phyloP scores from a whole-genome alignment of 2,329 filamentous ascomycete genomes.

The Pseudocercospora macadamiae region DNA sequence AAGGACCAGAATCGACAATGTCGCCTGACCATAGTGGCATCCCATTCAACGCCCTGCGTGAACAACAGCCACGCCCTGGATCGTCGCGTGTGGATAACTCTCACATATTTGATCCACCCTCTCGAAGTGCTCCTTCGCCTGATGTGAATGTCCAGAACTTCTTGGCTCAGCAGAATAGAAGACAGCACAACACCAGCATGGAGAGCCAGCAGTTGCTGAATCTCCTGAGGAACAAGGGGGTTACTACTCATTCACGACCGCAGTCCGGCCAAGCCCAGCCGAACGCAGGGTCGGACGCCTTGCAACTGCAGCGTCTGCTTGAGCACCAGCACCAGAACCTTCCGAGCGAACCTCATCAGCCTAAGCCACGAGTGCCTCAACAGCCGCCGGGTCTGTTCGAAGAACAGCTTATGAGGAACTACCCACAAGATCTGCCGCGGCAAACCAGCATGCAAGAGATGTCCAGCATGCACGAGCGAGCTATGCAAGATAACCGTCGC shows the following conservation, averaged over 20 bases:
- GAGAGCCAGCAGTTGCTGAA: conserved; percentile 86
- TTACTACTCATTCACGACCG: conserved; percentile 37
- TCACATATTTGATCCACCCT: conserved; percentile 33
- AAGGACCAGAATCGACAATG: conserved; percentile 18
- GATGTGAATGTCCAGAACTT: conserved; percentile 40
- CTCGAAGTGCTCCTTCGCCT: conserved; percentile 35
- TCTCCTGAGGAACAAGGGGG: conserved; percentile 63
- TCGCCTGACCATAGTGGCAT: conserved; percentile 30
- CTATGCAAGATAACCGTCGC: conserved; percentile 7
- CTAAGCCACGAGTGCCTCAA: conserved; percentile 39
- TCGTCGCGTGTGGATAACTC: conserved; percentile 29
- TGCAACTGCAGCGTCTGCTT: conserved; percentile 39
- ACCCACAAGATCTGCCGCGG: conserved; percentile 28
- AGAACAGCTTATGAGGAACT: conserved; percentile 38
- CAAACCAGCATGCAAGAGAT: conserved; percentile 24
- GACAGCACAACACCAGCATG: conserved; percentile 52
- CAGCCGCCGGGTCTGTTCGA: conserved; percentile 41
- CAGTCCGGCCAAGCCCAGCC: conserved; percentile 35
- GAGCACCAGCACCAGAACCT: conserved; percentile 33
- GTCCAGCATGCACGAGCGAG: conserved; percentile 26
- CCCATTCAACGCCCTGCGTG: conserved; percentile 26
- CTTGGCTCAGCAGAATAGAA: conserved; percentile 44
- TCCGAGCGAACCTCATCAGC: conserved; percentile 39
- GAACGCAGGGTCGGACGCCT: conserved; percentile 29
- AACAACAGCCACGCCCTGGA: conserved; percentile 29